phyloP scores from a whole-genome alignment of 2,329 filamentous ascomycete species.

The Graphiopsis chlorocephala region DNA sequence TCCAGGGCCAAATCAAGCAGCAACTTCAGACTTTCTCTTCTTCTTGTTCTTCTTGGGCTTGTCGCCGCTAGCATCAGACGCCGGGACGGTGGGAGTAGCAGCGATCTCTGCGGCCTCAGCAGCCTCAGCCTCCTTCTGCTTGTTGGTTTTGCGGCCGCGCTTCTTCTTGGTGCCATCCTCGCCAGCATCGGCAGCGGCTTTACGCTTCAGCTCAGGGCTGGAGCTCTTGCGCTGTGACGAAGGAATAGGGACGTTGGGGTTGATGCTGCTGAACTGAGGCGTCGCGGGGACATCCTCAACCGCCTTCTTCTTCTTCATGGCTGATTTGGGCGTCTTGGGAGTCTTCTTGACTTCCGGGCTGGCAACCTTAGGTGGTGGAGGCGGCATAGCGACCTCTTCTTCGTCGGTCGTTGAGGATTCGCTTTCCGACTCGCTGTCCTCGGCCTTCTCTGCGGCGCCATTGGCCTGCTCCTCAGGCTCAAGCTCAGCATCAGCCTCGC shows the following conservation, averaged over 20 bases:
- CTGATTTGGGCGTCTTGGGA: conserved; percentile 36
- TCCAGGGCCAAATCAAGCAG: conserved; percentile 12
- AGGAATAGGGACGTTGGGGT: conserved; percentile 20
- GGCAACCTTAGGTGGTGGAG: conserved; percentile 30
- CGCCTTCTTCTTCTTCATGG: conserved; percentile 27
- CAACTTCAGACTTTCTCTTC: conserved; percentile 33
- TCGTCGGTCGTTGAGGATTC: conserved; percentile 21
- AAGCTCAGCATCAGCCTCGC: conserved; percentile 36
- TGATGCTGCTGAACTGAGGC: conserved; percentile 25
- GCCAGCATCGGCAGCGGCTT: conserved; percentile 23
- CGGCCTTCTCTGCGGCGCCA: conserved; percentile 23
- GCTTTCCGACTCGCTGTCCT: conserved; percentile 18
- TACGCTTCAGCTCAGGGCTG: conserved; percentile 31
- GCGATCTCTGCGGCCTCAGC: conserved; percentile 17
- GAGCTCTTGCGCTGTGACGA: conserved; percentile 22
- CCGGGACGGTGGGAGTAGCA: conserved; percentile 14
- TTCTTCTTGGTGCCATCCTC: conserved; percentile 33
- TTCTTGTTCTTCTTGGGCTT: conserved; percentile 30
- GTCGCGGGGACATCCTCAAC: conserved; percentile 21
- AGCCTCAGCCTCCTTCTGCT: conserved; percentile 28
- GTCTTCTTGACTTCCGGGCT: conserved; percentile 24
- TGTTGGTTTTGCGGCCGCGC: conserved; percentile 30
- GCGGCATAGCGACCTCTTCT: conserved; percentile 35
- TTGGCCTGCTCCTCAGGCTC: conserved; percentile 40
- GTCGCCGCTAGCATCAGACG: conserved; percentile 10